Evolutionary conservation across 129 eudicot genomes (phyloP).

Genomic region (Escallonia herrerae): DNA sequence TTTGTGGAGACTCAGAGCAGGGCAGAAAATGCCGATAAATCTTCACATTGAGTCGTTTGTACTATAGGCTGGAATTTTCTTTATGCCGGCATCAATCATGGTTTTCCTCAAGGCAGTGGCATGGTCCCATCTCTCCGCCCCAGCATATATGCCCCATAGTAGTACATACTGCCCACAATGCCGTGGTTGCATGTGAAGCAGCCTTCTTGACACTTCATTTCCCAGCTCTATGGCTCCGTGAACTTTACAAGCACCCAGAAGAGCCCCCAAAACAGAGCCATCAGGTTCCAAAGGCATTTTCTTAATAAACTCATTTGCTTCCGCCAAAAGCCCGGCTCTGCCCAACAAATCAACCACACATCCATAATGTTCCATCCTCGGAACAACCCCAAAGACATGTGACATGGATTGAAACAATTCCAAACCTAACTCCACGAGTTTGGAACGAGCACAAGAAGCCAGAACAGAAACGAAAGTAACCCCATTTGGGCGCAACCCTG

Average conservation of each 20-base stretch:
- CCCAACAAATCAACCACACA: constrained; percentile 81
- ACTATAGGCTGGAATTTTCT: constrained; percentile 62
- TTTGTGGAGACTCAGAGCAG: constrained; percentile 2
- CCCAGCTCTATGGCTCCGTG: constrained; percentile 68
- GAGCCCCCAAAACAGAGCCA: constrained; percentile 73
- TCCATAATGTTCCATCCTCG: constrained; percentile 83
- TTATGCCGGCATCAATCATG: constrained; percentile 52
- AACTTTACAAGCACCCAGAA: constrained; percentile 78
- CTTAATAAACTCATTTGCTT: constrained; percentile 52
- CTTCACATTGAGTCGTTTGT: constrained; percentile 16
- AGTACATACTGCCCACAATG: constrained; percentile 57
- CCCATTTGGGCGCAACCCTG: constrained; percentile 42
- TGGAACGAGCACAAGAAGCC: constrained; percentile 65
- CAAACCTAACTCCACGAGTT: constrained; percentile 50
- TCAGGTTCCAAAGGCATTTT: constrained; percentile 79
- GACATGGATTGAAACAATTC: constrained; percentile 56
- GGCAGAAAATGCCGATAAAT: constrained; percentile 5
- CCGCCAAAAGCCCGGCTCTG: constrained; percentile 60
- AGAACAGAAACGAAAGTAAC: constrained; percentile 65
- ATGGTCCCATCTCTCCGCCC: constrained; percentile 56
- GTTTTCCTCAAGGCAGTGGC: constrained; percentile 49
- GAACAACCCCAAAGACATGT: constrained; percentile 32
- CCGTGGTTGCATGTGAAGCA: constrained; percentile 45
- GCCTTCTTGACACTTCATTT: constrained; percentile 39
- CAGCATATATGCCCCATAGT: constrained; percentile 64